phyloP scores from a whole-genome alignment of 768 basidiomycete species.

The Russula olivacea region DNA sequence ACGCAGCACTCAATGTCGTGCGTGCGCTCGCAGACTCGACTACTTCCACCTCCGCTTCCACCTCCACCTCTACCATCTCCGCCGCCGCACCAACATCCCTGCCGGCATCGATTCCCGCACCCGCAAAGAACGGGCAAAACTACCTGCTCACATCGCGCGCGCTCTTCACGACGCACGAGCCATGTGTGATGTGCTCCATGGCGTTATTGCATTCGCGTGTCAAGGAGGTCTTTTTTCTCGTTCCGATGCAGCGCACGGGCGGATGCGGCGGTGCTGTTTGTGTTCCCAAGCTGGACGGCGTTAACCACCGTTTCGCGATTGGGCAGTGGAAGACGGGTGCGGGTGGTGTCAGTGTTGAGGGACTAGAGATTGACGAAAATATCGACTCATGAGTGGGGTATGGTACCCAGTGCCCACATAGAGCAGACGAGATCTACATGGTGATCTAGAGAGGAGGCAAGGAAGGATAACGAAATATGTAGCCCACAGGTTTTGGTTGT shows the following conservation, averaged over 20 bases:
- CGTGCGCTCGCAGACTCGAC: conserved; percentile 51
- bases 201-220: conserved; percentile 93
- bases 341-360: conserved; percentile 17
- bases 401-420: neutral
- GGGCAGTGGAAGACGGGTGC: conserved; percentile 50
- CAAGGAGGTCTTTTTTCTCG: conserved; percentile 71
- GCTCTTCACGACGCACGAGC: conserved; percentile 91
- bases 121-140: conserved; percentile 54
- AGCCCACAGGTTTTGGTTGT: conserved; percentile 15
- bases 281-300: conserved; percentile 72
- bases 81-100: conserved; percentile 18
- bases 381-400: conserved; percentile 30
- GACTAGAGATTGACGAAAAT: conserved; percentile 26
- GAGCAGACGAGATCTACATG: conserved; percentile 7
- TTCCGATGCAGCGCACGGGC: conserved; percentile 71
- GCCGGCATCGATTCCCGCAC: conserved; percentile 8
- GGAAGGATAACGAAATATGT: conserved; percentile 7
- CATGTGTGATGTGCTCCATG: conserved; percentile 98
- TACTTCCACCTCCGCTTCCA: conserved; percentile 20
- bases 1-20: conserved; percentile 75
- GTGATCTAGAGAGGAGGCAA: neutral
- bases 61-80: conserved; percentile 25
- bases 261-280: conserved; percentile 77
- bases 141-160: conserved; percentile 84
- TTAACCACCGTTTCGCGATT: conserved; percentile 86